Evolutionary conservation across 192 early-diverging fungal species (phyloP).

Genomic region (Powellomyces hirtus): DNA sequence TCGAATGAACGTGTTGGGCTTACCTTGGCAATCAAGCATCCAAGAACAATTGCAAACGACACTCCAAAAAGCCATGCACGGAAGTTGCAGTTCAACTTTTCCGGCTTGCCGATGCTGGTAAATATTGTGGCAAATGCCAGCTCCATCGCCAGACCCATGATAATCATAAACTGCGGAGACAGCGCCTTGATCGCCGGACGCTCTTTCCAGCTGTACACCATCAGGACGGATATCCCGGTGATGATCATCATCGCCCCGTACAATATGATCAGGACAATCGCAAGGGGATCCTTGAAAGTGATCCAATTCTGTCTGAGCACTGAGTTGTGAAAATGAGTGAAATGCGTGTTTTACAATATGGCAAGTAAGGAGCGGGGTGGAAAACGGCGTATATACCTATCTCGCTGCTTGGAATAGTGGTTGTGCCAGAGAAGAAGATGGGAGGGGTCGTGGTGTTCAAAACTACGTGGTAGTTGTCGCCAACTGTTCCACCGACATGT

Average conservation of each 20-base stretch:
- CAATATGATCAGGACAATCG: constrained; percentile 8
- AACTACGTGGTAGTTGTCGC: not conserved
- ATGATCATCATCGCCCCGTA: constrained; percentile 8
- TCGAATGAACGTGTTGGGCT: no score
- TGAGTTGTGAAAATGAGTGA: not conserved
- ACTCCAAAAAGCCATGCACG: constrained; percentile 1
- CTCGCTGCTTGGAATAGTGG: not conserved
- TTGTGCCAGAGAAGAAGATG: not conserved
- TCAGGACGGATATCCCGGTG: not conserved
- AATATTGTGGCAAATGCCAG: constrained; percentile 11
- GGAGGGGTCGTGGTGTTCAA: not conserved
- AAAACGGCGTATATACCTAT: not conserved
- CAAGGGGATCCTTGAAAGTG: not conserved
- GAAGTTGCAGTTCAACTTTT: not conserved
- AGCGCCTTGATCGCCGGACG: constrained; percentile 3
- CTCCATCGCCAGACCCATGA: constrained; percentile 5
- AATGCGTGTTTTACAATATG: not conserved
- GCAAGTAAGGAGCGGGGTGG: not conserved
- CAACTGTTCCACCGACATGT: not conserved
- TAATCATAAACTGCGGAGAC: constrained; percentile 2
- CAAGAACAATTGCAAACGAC: not conserved
- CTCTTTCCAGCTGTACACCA: not conserved
- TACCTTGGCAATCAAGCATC: constrained; percentile 15
- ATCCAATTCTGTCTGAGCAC: constrained; percentile 5
- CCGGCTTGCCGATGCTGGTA: not conserved